Conservation (phyloP, 2,329 filamentous ascomycete genomes). For the Cordyceps farinosa region DNA sequence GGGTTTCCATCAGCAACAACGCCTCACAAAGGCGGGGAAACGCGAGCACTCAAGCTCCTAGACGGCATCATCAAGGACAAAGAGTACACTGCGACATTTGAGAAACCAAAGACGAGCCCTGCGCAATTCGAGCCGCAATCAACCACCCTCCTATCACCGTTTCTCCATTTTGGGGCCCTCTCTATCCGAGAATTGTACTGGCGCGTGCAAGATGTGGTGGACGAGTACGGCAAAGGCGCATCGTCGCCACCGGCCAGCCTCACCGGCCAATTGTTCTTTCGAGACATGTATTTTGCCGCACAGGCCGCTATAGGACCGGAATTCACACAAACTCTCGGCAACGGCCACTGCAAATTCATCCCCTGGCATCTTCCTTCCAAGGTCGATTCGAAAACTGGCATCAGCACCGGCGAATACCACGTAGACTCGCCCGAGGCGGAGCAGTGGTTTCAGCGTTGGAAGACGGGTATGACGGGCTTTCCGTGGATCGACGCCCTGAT, state of each 20-base stretch:
- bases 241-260: conserved; percentile 65
- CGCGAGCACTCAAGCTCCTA: conserved; percentile 55
- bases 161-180: conserved; percentile 71
- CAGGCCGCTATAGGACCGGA: conserved; percentile 63
- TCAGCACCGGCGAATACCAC: conserved; percentile 57
- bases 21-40: conserved; percentile 69
- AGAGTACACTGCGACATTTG: conserved; percentile 68
- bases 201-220: conserved; percentile 60
- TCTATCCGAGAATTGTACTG: conserved; percentile 72
- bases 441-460: conserved; percentile 65
- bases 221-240: conserved; percentile 51
- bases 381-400: conserved; percentile 40
- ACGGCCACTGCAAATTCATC: conserved; percentile 67
- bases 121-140: conserved; percentile 69
- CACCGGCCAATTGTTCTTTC: conserved; percentile 69
- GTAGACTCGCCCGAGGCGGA: conserved; percentile 62
- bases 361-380: conserved; percentile 73
- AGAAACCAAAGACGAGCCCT: conserved; percentile 72
- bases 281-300: conserved; percentile 81
- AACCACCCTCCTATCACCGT: conserved; percentile 69
- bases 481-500: conserved; percentile 80
- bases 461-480: conserved; percentile 66
- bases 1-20: conserved; percentile 64
- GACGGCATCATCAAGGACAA: conserved; percentile 57
- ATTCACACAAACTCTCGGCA: conserved; percentile 64